Evolutionary conservation across 2,329 filamentous ascomycete genomes (phyloP), one percentile per base, ranked within the genome.

Genomic region (Leptoxyphium fumago): DNA sequence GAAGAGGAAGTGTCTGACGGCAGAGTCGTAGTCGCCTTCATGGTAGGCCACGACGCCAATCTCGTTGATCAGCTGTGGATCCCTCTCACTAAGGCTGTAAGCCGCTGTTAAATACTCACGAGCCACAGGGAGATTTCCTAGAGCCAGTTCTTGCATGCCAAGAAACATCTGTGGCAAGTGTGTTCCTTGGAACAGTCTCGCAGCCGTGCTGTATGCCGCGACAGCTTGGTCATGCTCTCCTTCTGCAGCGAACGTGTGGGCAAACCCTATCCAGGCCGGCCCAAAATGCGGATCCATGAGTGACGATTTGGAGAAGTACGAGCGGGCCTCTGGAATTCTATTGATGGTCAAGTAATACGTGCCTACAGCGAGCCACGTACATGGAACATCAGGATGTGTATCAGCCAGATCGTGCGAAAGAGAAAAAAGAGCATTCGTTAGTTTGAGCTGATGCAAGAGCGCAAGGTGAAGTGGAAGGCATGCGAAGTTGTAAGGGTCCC

Each of bases 141-240:
- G 74, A 14, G 89, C 86, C 40, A 96, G 80, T 63, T 98, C 93
- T 62, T 98, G 93, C 91, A 98, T 98, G 6, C 93, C 91, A 21
- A 98, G 69, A 61, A 96, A 98, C 2, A 98, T 77, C 57, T 94
- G 89, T 0, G 91, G 91, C 1, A 98, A 72, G 61, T 98, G 93
- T 0, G 89, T 96, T 34, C 91, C 91, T 70, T 95, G 94, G 64
- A 98, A 98, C 0, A 98, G 69, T 34, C 91, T 76, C 2, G 89
- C 89, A 1, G 91, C 91, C 1, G 91, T 98, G 28, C 85, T 94
- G 66, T 98, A 98, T 0, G 93, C 91, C 8, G 88, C 93, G 50
- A 98, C 95, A 40, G 91, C 91, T 65, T 98, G 91, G 61, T 98
- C 91, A 62, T 96, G 88, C 63, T 98, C 91, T 43, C 91, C 91